These are phyloP conservation scores for Naegleria lovaniensis DNA, from an alignment of 208 protist genomes.

Conservation along the genomic window DNA sequence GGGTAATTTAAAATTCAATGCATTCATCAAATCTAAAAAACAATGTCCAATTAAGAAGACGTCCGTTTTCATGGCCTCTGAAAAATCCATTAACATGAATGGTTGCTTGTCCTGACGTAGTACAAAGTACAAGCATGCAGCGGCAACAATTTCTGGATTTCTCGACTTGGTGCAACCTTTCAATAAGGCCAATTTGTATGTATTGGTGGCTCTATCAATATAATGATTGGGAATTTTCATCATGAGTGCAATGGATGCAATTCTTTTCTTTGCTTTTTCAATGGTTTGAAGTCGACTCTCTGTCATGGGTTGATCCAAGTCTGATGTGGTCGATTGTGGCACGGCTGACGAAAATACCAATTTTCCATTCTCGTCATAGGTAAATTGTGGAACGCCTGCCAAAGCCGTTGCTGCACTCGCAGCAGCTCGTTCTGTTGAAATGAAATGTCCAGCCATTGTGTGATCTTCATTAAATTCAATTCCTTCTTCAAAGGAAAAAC, in stretches of 20 bases:
- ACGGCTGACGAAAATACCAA: not conserved
- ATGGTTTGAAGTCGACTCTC: not conserved
- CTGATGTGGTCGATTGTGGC: not conserved
- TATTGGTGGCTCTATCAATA: not conserved
- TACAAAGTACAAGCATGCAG: constrained; percentile 70
- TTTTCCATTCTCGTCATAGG: not conserved
- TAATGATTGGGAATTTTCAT: not conserved
- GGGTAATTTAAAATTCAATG: constrained; percentile 68
- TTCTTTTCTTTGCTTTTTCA: not conserved
- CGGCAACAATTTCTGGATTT: not conserved
- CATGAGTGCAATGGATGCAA: not conserved
- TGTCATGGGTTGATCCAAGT: not conserved
- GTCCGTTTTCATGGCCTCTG: constrained; percentile 50
- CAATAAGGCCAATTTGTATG: constrained; percentile 1
- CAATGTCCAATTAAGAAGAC: constrained; percentile 54
- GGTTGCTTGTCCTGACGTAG: constrained; percentile 66
- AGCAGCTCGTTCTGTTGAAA: not conserved
- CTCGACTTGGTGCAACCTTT: constrained; percentile 3
- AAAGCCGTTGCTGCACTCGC: not conserved
- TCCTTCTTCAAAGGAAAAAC: not conserved
- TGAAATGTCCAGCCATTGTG: not conserved
- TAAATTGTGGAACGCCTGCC: not conserved
- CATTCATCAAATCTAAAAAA: constrained; percentile 65
- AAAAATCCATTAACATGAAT: constrained; percentile 80
- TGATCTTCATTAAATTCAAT: not conserved